Evolutionary conservation across 768 basidiomycete species (phyloP).

Genomic region (Lyophyllum atratum): DNA sequence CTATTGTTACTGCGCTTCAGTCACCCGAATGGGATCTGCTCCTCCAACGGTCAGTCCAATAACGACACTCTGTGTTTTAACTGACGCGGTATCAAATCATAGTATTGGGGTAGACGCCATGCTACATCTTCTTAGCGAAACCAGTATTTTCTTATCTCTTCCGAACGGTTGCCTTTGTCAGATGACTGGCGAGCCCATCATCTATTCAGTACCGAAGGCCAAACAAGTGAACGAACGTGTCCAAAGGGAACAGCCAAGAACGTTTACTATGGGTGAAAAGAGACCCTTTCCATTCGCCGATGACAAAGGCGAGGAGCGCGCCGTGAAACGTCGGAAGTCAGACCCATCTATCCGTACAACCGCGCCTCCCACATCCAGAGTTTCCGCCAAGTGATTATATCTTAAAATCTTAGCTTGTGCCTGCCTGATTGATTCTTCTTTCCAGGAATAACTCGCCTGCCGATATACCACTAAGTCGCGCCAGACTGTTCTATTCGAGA

Average conservation of each 20-base stretch:
- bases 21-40: slow-evolving; percentile 67
- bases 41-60: slow-evolving; percentile 51
- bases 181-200: slow-evolving; percentile 71
- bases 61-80: not conserved
- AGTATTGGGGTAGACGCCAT: slow-evolving; percentile 82
- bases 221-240: not conserved
- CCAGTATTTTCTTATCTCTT: slow-evolving; percentile 73
- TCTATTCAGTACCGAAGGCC: slow-evolving; percentile 23
- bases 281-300: slow-evolving; percentile 14
- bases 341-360: not conserved
- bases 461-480: slow-evolving; percentile 54
- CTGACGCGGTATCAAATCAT: not conserved
- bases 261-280: slow-evolving; percentile 7
- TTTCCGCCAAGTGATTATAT: not conserved
- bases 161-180: slow-evolving; percentile 88
- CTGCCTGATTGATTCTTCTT: not conserved
- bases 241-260: not conserved
- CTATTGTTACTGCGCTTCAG: slow-evolving; percentile 68
- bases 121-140: slow-evolving; percentile 74
- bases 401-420: not conserved
- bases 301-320: slow-evolving; percentile 16
- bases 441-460: slow-evolving; percentile 43
- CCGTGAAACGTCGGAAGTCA: slow-evolving; percentile 32
- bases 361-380: not conserved
- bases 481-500: slow-evolving; percentile 68